A percentile compares a stretch with the other conserved stretches of the same genome.
Evolutionary conservation across 352 stramenopile species (phyloP).

Genomic region (Pythium periplocum): DNA sequence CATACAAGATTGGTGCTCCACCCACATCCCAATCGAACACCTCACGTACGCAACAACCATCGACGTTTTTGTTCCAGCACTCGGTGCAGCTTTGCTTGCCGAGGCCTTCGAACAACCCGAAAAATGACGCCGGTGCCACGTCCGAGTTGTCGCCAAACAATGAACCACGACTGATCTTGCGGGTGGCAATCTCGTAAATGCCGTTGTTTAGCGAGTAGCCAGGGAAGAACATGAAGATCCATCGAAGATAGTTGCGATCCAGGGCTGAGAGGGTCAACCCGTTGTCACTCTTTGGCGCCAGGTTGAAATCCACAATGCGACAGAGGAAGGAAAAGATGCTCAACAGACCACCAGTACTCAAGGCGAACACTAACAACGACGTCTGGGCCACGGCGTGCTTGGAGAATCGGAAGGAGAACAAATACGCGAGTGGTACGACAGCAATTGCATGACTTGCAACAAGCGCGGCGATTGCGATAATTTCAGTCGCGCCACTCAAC

Average conservation of each 20-base stretch:
- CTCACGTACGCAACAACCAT: conserved; percentile 31
- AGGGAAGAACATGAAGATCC: conserved; percentile 33
- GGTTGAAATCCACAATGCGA: conserved; percentile 25
- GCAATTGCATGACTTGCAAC: conserved; percentile 10
- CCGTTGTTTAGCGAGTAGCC: conserved; percentile 29
- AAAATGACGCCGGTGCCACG: conserved; percentile 17
- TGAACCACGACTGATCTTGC: conserved; percentile 22
- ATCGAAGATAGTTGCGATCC: conserved; percentile 32
- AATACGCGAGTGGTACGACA: conserved; percentile 28
- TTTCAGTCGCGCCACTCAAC: conserved; percentile 4
- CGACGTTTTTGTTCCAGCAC: conserved; percentile 24
- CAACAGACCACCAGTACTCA: conserved; percentile 23
- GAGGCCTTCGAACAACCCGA: conserved; percentile 23
- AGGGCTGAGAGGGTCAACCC: conserved; percentile 16
- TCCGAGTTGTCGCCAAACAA: conserved; percentile 9
- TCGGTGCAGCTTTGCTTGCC: conserved; percentile 14
- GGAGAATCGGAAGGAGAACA: conserved; percentile 31
- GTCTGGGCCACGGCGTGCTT: conserved; percentile 34
- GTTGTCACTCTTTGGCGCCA: not conserved
- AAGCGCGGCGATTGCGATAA: not conserved
- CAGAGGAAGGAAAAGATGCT: conserved; percentile 40
- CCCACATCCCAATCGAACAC: conserved; percentile 41
- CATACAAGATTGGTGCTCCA: conserved; percentile 42
- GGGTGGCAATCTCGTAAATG: conserved; percentile 29
- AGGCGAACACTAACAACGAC: conserved; percentile 25